phyloP scores from a whole-genome alignment of 768 basidiomycete genomes.

The Panaeolus papilionaceus region DNA sequence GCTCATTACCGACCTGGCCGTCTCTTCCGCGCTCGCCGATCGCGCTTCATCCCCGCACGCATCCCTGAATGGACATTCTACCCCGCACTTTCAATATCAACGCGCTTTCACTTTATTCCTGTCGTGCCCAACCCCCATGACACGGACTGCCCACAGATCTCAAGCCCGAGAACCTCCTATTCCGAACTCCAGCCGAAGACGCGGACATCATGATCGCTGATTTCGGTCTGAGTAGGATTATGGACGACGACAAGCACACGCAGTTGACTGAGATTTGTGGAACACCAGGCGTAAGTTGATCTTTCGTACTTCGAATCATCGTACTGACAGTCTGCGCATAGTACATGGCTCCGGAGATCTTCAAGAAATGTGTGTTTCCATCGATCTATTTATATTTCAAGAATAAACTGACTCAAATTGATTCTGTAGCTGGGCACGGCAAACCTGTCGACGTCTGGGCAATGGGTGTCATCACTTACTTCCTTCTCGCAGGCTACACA shows the following conservation, averaged over 20 bases:
- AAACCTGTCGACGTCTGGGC: conserved; percentile 98
- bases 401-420: conserved; percentile 2
- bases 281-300: conserved; percentile 74
- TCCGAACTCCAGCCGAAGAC: conserved; percentile 87
- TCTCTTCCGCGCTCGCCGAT: not conserved
- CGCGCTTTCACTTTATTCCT: no score
- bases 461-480: conserved; percentile 98
- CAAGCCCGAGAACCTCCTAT: conserved; percentile 97
- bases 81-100: no score
- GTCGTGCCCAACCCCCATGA: not conserved
- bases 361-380: conserved; percentile 74
- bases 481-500: conserved; percentile 91
- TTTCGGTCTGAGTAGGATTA: conserved; percentile 90
- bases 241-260: conserved; percentile 89
- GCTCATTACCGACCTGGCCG: not conserved
- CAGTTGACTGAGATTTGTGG: conserved; percentile 95
- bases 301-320: not conserved
- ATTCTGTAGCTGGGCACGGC: conserved; percentile 76
- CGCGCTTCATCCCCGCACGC: not conserved
- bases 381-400: not conserved
- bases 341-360: conserved; percentile 98
- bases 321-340: conserved; percentile 33
- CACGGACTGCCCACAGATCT: conserved; percentile 58
- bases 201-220: conserved; percentile 98
- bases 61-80: not conserved